A percentile compares a stretch with the other conserved stretches of the same genome.
Conservation (phyloP, 345 rosid genomes). For the Moringa oleifera region DNA sequence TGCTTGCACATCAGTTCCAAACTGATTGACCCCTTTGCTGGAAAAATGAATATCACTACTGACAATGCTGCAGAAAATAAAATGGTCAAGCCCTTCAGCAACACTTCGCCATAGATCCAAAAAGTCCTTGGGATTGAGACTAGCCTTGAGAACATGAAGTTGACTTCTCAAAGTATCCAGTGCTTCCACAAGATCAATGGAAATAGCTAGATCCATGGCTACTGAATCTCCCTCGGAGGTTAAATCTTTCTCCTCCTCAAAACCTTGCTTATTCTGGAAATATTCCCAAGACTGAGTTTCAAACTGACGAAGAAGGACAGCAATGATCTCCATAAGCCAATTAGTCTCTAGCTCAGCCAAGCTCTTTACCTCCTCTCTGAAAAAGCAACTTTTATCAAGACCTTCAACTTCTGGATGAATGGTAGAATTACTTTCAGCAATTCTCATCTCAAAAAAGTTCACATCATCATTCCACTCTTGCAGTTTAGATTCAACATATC, state of each 20-base stretch:
- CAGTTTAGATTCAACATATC: conserved; percentile 53
- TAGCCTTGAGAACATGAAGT: conserved; percentile 29
- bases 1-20: conserved; percentile 44
- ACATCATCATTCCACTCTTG: conserved; percentile 78
- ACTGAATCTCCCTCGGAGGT: conserved; percentile 8
- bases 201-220: conserved; percentile 17
- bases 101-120: conserved; percentile 68
- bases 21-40: conserved; percentile 22
- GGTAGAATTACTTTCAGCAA: conserved; percentile 26
- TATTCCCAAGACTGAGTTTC: conserved; percentile 45
- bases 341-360: conserved; percentile 56
- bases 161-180: conserved; percentile 47
- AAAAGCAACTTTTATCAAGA: conserved; percentile 36
- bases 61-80: conserved; percentile 40
- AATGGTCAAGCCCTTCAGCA: conserved; percentile 73
- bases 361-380: conserved; percentile 55
- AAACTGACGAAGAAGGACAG: conserved; percentile 48
- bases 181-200: conserved; percentile 40
- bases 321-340: conserved; percentile 62
- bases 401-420: conserved; percentile 7
- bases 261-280: conserved; percentile 21
- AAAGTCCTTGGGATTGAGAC: conserved; percentile 64
- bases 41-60: conserved; percentile 23
- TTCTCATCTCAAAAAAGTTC: conserved; percentile 52
- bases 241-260: conserved; percentile 23